Conservation (phyloP, 257 asterid genomes). For the Nicotiana noctiflora region DNA sequence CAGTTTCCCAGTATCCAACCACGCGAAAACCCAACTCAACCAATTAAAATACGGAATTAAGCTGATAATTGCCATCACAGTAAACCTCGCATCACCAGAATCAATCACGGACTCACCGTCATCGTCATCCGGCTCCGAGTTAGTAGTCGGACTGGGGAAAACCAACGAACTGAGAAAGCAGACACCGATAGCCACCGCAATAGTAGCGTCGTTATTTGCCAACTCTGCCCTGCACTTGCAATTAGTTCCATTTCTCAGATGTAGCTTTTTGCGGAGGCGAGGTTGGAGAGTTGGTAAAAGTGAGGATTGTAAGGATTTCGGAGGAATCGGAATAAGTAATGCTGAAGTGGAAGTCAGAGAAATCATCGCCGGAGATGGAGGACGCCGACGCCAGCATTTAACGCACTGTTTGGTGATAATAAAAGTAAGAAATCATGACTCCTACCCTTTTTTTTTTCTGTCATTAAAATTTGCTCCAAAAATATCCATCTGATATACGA, state of each 20-base stretch:
- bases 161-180: slow-evolving; percentile 69
- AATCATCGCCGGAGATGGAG: slow-evolving; percentile 32
- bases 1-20: slow-evolving; percentile 81
- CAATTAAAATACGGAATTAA: slow-evolving; percentile 94
- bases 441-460: no score
- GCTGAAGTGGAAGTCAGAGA: slow-evolving; percentile 33
- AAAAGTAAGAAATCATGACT: no score
- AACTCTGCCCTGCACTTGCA: slow-evolving; percentile 58
- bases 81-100: slow-evolving; percentile 74
- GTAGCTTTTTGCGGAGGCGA: slow-evolving; percentile 8
- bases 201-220: slow-evolving; percentile 56
- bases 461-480: no score
- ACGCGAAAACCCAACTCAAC: slow-evolving; percentile 99
- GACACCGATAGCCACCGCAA: slow-evolving; percentile 74
- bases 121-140: slow-evolving; percentile 37
- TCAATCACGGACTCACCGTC: slow-evolving; percentile 70
- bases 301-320: slow-evolving; percentile 22
- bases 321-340: slow-evolving; percentile 25
- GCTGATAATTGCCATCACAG: slow-evolving; percentile 92
- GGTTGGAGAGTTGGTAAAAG: slow-evolving; percentile 28
- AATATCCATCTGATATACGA: no score
- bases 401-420: slow-evolving; percentile 18
- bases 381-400: slow-evolving; percentile 27
- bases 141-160: slow-evolving; percentile 37
- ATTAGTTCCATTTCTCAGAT: slow-evolving; percentile 36